Conservation (phyloP, 805 yeast species). For the Ogataea glucozyma region DNA sequence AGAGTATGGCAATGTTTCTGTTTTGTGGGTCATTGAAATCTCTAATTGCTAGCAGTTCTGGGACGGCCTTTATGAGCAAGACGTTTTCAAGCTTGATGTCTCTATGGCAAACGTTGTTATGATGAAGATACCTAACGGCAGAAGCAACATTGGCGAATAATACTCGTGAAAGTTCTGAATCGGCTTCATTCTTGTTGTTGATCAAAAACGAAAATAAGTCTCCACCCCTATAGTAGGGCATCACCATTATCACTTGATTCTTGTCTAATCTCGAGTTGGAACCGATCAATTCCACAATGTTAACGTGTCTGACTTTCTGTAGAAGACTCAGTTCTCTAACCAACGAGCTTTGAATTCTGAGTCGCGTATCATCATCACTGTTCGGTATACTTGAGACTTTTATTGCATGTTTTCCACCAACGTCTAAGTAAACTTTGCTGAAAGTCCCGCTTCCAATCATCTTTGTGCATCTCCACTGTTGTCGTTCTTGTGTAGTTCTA, state of each 20-base stretch:
- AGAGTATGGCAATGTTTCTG: conserved; percentile 50
- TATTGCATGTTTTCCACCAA: conserved; percentile 56
- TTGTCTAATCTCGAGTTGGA: conserved; percentile 37
- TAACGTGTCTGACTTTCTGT: conserved; percentile 60
- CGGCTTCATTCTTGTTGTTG: conserved; percentile 41
- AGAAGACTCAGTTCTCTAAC: conserved; percentile 76
- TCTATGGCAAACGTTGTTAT: conserved; percentile 72
- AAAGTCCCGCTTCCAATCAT: conserved; percentile 69
- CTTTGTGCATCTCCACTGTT: conserved; percentile 38
- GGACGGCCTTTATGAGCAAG: conserved; percentile 42
- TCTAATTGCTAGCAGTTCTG: conserved; percentile 30
- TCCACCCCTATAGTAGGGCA: conserved; percentile 84
- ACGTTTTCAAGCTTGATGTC: conserved; percentile 90
- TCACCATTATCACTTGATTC: conserved; percentile 47
- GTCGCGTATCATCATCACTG: conserved; percentile 38
- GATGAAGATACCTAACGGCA: conserved; percentile 75
- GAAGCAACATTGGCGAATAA: conserved; percentile 68
- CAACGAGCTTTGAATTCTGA: conserved; percentile 60
- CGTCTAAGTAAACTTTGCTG: conserved; percentile 59
- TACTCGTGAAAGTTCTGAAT: conserved; percentile 53
- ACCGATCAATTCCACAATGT: conserved; percentile 63
- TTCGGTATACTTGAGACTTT: conserved; percentile 56
- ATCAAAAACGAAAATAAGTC: conserved; percentile 71
- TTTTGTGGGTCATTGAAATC: not conserved
- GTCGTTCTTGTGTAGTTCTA: conserved; percentile 16